These are phyloP conservation scores for Acanthamoeba pearcei DNA, from an alignment of 208 protist genomes.

Conservation along the genomic window DNA sequence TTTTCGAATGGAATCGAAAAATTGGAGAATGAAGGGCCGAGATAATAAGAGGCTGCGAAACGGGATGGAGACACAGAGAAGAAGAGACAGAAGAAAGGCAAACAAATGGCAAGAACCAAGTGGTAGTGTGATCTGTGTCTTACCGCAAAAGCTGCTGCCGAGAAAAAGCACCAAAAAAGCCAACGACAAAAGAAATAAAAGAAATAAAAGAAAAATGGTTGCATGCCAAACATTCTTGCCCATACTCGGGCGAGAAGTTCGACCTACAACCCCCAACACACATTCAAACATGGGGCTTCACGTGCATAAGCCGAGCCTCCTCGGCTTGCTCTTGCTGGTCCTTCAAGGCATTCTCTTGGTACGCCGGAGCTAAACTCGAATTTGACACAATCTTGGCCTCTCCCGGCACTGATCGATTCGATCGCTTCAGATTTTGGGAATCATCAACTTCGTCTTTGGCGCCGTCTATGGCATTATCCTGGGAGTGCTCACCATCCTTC, in stretches of 20 bases:
- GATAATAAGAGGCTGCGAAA: neutral
- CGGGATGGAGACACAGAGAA: neutral
- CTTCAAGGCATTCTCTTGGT: neutral
- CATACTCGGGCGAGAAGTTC: too few species aligned
- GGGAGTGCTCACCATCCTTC: neutral
- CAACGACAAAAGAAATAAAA: neutral
- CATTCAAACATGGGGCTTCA: neutral
- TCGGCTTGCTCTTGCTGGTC: neutral
- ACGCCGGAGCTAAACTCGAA: neutral
- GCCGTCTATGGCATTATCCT: neutral
- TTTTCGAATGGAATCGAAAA: constrained; percentile 2
- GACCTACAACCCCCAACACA: too few species aligned
- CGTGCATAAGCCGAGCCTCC: neutral
- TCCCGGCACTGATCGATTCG: neutral
- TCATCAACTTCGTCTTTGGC: constrained; percentile 27
- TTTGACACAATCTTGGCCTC: neutral
- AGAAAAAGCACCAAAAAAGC: neutral
- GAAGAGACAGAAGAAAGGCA: neutral
- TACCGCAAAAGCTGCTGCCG: neutral
- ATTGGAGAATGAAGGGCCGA: neutral
- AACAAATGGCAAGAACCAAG: constrained; percentile 31
- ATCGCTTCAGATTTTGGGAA: neutral
- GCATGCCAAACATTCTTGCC: neutral
- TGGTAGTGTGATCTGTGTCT: constrained; percentile 47
- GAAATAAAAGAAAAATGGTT: neutral